These are phyloP conservation scores for Lachnellula willkommii DNA, from an alignment of 2,329 filamentous ascomycete species.

Conservation along the genomic window DNA sequence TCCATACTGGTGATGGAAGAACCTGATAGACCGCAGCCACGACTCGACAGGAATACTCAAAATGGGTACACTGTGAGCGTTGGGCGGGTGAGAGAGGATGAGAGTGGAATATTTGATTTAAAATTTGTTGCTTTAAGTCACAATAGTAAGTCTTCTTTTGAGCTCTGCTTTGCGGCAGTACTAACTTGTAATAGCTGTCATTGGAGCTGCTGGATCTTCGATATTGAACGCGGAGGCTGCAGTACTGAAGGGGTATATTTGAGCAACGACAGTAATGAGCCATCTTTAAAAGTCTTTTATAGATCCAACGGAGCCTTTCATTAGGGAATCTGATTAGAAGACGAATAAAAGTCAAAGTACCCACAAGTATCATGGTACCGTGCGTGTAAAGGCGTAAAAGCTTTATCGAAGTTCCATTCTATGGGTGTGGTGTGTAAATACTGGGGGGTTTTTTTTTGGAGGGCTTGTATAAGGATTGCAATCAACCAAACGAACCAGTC, in stretches of 20 bases:
- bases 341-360: background rate
- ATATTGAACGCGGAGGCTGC: slow-evolving; percentile 93
- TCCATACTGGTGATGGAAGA: slow-evolving; percentile 88
- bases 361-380: background rate
- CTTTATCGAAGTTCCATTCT: no score
- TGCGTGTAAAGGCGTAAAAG: no score
- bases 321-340: background rate
- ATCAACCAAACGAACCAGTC: no score
- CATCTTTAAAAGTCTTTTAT: no score
- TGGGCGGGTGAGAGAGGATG: slow-evolving; percentile 73
- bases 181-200: slow-evolving; percentile 56
- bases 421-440: no score
- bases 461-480: no score
- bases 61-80: slow-evolving; percentile 88
- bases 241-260: slow-evolving; percentile 81
- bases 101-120: slow-evolving; percentile 85
- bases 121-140: slow-evolving; percentile 93
- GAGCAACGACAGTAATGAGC: slow-evolving; percentile 20
- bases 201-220: slow-evolving; percentile 91
- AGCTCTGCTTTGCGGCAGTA: background rate
- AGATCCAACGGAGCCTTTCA: no score
- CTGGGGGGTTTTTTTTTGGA: no score
- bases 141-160: slow-evolving; percentile 45
- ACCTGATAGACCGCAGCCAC: slow-evolving; percentile 82
- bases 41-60: slow-evolving; percentile 80